These are phyloP conservation scores for Bremia lactucae DNA, from an alignment of 352 stramenopile genomes.

Conservation along the genomic window DNA sequence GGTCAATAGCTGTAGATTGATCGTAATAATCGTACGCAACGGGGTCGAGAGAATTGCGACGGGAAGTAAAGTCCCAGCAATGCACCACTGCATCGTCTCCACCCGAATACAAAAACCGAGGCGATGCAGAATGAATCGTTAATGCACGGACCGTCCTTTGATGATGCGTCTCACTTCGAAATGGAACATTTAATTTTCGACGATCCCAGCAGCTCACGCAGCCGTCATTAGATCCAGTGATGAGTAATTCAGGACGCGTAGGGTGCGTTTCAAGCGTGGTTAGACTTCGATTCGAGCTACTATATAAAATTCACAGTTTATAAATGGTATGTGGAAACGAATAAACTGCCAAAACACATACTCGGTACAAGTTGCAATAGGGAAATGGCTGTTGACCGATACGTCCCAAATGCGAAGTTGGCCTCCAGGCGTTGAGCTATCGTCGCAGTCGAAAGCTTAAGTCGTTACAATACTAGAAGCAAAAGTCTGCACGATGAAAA, in stretches of 20 bases:
- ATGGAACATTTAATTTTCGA: conserved; percentile 48
- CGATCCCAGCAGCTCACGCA: conserved; percentile 67
- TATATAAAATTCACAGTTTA: not conserved
- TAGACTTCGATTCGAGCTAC: conserved; percentile 30
- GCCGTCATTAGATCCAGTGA: conserved; percentile 61
- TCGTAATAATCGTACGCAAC: conserved; percentile 49
- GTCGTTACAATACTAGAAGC: no score
- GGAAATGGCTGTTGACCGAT: conserved; percentile 39
- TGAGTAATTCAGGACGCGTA: conserved; percentile 61
- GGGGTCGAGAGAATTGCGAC: conserved; percentile 26
- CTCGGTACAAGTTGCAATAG: conserved; percentile 40
- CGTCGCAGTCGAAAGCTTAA: no score
- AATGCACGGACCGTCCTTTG: conserved; percentile 51
- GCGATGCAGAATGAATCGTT: conserved; percentile 53
- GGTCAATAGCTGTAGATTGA: conserved; percentile 4
- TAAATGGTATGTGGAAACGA: not conserved
- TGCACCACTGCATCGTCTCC: conserved; percentile 55
- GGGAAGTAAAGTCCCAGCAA: conserved; percentile 64
- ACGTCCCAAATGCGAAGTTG: conserved; percentile 76
- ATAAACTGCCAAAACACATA: conserved; percentile 19
- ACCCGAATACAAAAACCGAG: conserved; percentile 54
- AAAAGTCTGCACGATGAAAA: not conserved
- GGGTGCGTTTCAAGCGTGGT: conserved; percentile 65
- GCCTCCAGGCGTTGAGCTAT: conserved; percentile 36
- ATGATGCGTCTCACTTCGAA: conserved; percentile 57